Evolutionary conservation across 768 basidiomycete species (phyloP).

Genomic region (Porpolomopsis calyptriformis): DNA sequence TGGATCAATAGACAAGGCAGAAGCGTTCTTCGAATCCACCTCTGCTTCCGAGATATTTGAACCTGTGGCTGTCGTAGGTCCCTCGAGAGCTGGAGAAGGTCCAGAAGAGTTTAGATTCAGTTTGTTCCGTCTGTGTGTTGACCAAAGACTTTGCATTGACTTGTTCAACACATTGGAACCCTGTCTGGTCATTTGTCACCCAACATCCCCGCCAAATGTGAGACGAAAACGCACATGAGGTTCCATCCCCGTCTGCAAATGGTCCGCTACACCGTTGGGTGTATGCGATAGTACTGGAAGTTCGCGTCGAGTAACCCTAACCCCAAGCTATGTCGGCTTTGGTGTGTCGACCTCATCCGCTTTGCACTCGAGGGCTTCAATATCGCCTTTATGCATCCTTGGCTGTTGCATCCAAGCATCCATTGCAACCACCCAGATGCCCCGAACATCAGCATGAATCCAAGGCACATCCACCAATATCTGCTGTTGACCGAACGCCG

Average conservation of each 20-base stretch:
- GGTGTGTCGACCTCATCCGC: background rate
- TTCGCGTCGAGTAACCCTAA: too few species aligned
- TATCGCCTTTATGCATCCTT: background rate
- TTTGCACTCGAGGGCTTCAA: background rate
- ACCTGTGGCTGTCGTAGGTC: slow-evolving; percentile 17
- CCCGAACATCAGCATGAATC: too few species aligned
- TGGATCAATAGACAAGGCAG: too few species aligned
- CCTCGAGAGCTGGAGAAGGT: too few species aligned
- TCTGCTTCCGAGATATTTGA: background rate
- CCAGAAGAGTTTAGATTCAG: slow-evolving; percentile 75
- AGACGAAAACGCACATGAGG: background rate
- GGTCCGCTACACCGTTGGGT: too few species aligned
- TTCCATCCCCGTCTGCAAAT: too few species aligned
- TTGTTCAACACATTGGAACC: slow-evolving; percentile 65
- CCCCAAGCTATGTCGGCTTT: background rate
- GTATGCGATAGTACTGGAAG: too few species aligned
- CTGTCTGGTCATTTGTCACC: slow-evolving; percentile 36
- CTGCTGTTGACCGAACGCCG: too few species aligned
- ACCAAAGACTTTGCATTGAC: slow-evolving; percentile 76
- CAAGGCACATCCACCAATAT: too few species aligned
- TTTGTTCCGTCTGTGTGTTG: slow-evolving; percentile 50
- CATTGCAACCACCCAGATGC: too few species aligned
- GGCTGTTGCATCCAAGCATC: too few species aligned
- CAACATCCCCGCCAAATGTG: background rate
- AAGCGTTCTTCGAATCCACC: too few species aligned